phyloP scores from a whole-genome alignment of 768 basidiomycete species.

The Phlebiopsis flavidoalba region DNA sequence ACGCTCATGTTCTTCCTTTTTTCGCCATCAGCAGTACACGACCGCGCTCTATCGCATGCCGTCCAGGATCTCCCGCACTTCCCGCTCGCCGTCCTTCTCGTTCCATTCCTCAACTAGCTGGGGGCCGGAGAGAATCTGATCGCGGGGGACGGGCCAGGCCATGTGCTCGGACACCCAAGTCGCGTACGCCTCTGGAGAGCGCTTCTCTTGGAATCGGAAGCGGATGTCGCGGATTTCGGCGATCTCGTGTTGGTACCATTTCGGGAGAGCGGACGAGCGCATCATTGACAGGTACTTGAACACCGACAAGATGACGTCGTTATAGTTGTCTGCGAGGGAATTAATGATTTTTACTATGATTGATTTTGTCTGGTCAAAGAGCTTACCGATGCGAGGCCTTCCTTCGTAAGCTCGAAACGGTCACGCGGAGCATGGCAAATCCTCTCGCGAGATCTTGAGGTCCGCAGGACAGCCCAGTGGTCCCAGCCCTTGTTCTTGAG shows the following conservation, averaged over 20 bases:
- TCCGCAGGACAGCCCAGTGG: constrained; percentile 67
- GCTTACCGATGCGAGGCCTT: constrained; percentile 78
- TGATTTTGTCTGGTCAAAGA: neutral
- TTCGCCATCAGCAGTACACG: constrained; percentile 79
- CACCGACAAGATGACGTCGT: constrained; percentile 57
- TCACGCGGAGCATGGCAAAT: constrained; percentile 87
- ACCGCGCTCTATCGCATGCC: constrained; percentile 52
- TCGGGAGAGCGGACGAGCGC: constrained; percentile 51
- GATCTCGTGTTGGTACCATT: constrained; percentile 75
- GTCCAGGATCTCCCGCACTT: constrained; percentile 60
- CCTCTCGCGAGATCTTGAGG: constrained; percentile 70
- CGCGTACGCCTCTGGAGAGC: constrained; percentile 74
- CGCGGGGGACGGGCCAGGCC: constrained; percentile 76
- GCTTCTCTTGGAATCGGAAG: constrained; percentile 87
- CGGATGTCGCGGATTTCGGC: constrained; percentile 63
- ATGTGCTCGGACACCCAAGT: constrained; percentile 70
- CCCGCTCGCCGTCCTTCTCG: constrained; percentile 35
- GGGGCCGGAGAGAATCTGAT: constrained; percentile 67
- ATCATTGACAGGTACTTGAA: constrained; percentile 80
- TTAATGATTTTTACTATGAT: constrained; percentile 2
- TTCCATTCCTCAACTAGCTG: constrained; percentile 75
- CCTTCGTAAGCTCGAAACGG: constrained; percentile 71
- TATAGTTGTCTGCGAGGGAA: constrained; percentile 60
- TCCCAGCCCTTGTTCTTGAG: constrained; percentile 88
- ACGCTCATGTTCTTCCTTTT: constrained; percentile 52